Base-by-base conservation (phyloP, 2,329 filamentous ascomycete genomes). In the Exophiala bonariae region DNA sequence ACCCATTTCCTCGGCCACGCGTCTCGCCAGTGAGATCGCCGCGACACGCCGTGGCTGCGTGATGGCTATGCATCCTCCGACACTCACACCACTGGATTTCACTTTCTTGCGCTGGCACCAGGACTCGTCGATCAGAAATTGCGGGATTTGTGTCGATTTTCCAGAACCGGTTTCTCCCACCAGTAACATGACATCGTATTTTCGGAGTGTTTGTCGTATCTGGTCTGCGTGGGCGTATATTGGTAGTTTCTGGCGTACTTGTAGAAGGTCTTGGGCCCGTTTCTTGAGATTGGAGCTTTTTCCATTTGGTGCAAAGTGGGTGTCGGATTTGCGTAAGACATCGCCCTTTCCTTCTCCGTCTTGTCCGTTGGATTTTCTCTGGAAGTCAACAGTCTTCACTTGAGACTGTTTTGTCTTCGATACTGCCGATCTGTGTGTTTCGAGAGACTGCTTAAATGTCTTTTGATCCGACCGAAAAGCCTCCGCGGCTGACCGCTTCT, bases 141-240 rank as follows among this genome's bases (percentile, higher is more conserved):
- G 93, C 0, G 93, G 92, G 0, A 96, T 85, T 68, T 99, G 93
- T 0, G 93, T 99, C 72, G 88, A 95, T 71, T 99, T 99, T 64
- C 93, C 93, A 11, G 89, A 95, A 65, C 93, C 93, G 0, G 93
- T 99, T 67, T 97, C 92, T 71, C 92, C 92, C 2, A 93, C 86
- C 11, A 99, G 73, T 0, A 99, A 77, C 41, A 99, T 79, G 1
- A 96, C 81, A 60, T 95, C 81, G 52, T 81, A 83, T 26, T 80
- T 70, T 10, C 73, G 73, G 5, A 96, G 70, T 2, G 80, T 74
- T 13, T 74, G 63, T 28, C 82, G 81, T 40, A 96, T 95, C 19
- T 85, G 78, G 26, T 83, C 74, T 38, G 81, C 81, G 55, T 90
- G 80, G 3, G 78, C 71, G 82, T 88, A 96, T 56, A 96, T 92